Conservation (phyloP, 2,329 filamentous ascomycete genomes). For the Dactylellina parvicollis region DNA sequence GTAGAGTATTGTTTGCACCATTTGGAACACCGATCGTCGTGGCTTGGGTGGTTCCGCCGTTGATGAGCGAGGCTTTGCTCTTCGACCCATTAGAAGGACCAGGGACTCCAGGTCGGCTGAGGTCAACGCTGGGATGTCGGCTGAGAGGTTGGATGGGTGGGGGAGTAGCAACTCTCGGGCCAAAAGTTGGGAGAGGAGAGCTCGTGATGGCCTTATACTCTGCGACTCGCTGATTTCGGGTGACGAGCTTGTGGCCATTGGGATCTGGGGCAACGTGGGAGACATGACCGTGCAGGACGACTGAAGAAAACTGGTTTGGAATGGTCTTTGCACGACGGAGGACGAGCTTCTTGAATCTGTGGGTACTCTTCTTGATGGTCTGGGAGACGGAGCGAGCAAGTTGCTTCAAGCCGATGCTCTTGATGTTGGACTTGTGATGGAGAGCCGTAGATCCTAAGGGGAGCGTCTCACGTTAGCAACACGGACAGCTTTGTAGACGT, state of each 20-base stretch:
- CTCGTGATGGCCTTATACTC: conserved; percentile 22
- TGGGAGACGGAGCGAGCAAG: conserved; percentile 23
- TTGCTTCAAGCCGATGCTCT: conserved; percentile 40
- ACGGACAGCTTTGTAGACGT: conserved; percentile 14
- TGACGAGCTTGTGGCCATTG: conserved; percentile 6
- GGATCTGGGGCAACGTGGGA: neutral
- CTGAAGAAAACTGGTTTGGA: conserved; percentile 32
- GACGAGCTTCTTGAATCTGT: conserved; percentile 28
- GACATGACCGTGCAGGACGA: conserved; percentile 24
- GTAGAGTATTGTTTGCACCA: neutral
- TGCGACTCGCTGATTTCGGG: conserved; percentile 20
- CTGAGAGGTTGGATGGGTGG: conserved; percentile 20
- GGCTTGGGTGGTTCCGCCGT: neutral
- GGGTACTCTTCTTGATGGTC: conserved; percentile 2
- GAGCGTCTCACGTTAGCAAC: conserved; percentile 30
- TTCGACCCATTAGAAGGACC: neutral
- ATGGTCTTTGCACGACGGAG: conserved; percentile 32
- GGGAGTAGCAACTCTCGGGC: conserved; percentile 34
- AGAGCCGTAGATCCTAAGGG: conserved; percentile 32
- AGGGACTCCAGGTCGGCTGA: neutral
- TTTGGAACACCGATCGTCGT: neutral
- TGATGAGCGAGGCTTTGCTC: neutral
- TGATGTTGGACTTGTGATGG: conserved; percentile 24
- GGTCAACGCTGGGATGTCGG: neutral
- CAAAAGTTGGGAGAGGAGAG: conserved; percentile 14